A percentile compares a stretch with the other conserved stretches of the same genome.
phyloP scores from a whole-genome alignment of 1,284 basidiomycete species.

The Hemileia vastatrix region DNA sequence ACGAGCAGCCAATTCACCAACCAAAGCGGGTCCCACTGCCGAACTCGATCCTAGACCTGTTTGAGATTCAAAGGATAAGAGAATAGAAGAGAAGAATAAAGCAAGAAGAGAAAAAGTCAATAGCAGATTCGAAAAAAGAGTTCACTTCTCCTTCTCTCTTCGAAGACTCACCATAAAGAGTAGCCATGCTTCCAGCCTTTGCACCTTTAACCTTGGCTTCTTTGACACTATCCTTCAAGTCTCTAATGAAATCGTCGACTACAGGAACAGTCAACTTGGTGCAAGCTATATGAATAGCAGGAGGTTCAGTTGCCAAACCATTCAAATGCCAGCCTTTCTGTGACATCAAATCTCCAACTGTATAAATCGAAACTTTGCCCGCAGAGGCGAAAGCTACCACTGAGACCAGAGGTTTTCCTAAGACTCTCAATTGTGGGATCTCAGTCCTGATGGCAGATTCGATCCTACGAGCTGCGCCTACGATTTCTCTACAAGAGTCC shows the following conservation, averaged over 20 bases:
- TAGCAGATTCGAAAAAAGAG: no score
- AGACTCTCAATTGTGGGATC: constrained; percentile 36
- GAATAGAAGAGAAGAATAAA: no score
- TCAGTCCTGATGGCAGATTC: constrained; percentile 33
- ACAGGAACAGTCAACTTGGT: constrained; percentile 40
- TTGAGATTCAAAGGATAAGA: no score
- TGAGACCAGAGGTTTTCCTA: constrained; percentile 39
- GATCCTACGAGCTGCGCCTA: constrained; percentile 35
- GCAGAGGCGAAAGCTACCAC: constrained; percentile 37
- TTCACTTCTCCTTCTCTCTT: not conserved
- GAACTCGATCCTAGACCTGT: no score
- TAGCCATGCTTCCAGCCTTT: constrained; percentile 35
- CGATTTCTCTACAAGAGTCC: constrained; percentile 36
- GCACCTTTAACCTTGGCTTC: constrained; percentile 23
- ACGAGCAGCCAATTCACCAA: no score
- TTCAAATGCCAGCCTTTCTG: constrained; percentile 41
- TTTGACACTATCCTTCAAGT: constrained; percentile 35
- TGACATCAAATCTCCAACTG: constrained; percentile 40
- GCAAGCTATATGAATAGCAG: constrained; percentile 40
- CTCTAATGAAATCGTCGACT: constrained; percentile 31
- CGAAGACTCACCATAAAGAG: constrained; percentile 27
- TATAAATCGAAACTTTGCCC: constrained; percentile 36
- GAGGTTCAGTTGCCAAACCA: constrained; percentile 36
- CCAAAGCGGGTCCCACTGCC: no score
- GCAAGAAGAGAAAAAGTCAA: no score